Evolutionary conservation across 1,284 basidiomycete species (phyloP), one percentile per base, ranked within the genome.

Genomic region (Cystobasidium slooffiae): DNA sequence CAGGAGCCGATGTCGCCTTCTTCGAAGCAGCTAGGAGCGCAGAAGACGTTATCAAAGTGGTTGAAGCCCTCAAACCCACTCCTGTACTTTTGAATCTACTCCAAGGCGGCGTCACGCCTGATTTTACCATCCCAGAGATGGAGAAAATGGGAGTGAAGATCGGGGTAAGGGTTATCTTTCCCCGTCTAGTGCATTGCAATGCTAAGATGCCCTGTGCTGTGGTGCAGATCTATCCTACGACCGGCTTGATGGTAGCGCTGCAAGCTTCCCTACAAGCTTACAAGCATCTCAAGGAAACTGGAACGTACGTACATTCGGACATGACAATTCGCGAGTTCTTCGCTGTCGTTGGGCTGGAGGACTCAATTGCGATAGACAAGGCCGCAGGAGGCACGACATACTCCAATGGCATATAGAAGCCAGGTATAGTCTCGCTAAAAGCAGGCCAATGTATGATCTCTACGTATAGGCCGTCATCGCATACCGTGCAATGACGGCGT

Each of bases 1-100:
- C 87, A 5, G 91, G 91, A 44, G 91, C 91, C 0, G 91, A 92
- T 79, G 90, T 91, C 24, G 91, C 89, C 81, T 93, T 93, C 83
- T 90, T 92, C 65, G 91, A 93, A 82, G 91, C 91, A 68, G 90
- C 91, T 53, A 87, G 87, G 81, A 89, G 87, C 10, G 85, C 88
- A 68, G 87, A 89, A 67, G 68, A 70, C 20, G 85, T 91, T 39
- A 84, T 86, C 77, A 83, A 83, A 1, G 90, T 90, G 1, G 88
- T 91, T 65, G 84, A 84, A 47, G 88, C 87, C 4, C 83, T 92
- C 43, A 86, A 88, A 7, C 90, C 90, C 6, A 90, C 89, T 78
- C 90, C 90, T 0, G 88, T 87, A 70, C 88, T 91, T 47, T 88
- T 91, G 59, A 91, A 91, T 78, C 88, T 91, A 47, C 90, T 91